Conservation (phyloP, 306 rosid species). For the Prunus kanzakura region DNA sequence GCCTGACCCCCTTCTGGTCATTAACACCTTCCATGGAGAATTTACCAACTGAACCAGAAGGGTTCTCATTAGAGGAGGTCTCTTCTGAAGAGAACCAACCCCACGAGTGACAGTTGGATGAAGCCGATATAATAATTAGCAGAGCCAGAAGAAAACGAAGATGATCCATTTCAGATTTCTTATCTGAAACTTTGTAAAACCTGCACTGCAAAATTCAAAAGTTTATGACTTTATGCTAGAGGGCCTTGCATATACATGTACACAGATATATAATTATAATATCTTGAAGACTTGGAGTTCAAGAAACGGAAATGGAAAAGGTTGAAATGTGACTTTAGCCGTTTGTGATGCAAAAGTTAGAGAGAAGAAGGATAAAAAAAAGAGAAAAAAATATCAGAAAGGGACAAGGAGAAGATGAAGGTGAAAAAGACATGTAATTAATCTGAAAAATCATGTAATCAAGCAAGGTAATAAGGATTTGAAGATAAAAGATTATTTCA, state of each 20-base stretch:
- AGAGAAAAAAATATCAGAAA: not conserved
- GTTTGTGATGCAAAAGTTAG: not conserved
- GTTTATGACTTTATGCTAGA: not conserved
- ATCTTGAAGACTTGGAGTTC: constrained; percentile 28
- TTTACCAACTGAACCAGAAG: constrained; percentile 43
- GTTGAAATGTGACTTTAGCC: not conserved
- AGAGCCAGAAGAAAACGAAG: constrained; percentile 16
- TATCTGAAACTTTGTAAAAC: not conserved
- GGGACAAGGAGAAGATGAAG: not conserved
- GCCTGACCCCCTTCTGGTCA: constrained; percentile 47
- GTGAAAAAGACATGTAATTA: not conserved
- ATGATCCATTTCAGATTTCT: constrained; percentile 30
- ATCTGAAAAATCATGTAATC: not conserved
- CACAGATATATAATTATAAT: too few species aligned
- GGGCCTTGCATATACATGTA: not conserved
- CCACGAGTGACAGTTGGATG: constrained; percentile 48
- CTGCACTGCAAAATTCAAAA: constrained; percentile 20
- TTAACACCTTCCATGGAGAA: constrained; percentile 54
- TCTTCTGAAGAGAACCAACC: constrained; percentile 54
- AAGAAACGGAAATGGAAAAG: constrained; percentile 21
- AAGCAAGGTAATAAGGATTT: not conserved
- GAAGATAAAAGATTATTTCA: not conserved
- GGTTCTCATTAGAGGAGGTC: constrained; percentile 20
- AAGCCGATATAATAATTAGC: constrained; percentile 25
- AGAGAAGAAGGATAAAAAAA: not conserved